phyloP scores from a whole-genome alignment of 192 early-diverging fungal species.

The Haplosporangium gracile region DNA sequence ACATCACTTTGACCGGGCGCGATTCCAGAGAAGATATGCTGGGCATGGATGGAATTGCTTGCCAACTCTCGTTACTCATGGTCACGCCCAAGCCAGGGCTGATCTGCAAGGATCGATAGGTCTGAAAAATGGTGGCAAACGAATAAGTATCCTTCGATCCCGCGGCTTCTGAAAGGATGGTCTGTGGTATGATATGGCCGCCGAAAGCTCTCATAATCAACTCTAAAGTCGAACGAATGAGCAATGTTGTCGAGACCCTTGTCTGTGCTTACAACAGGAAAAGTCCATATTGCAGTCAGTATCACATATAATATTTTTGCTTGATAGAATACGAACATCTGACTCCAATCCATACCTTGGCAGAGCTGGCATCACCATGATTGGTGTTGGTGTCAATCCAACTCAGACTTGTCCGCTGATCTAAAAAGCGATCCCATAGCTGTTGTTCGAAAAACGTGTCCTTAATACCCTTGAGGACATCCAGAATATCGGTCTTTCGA shows the following conservation, averaged over 20 bases:
- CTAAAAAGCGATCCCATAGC: slow-evolving; percentile 51
- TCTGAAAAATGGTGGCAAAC: slow-evolving; percentile 35
- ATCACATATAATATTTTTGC: background rate
- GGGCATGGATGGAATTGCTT: slow-evolving; percentile 26
- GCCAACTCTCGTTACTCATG: slow-evolving; percentile 41
- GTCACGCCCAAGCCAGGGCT: slow-evolving; percentile 39
- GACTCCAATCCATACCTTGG: slow-evolving; percentile 2
- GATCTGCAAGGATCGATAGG: slow-evolving; percentile 39
- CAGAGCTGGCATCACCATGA: background rate
- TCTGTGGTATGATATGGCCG: slow-evolving; percentile 48
- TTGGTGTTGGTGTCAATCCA: slow-evolving; percentile 42
- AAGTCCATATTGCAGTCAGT: background rate
- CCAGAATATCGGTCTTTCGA: slow-evolving; percentile 27
- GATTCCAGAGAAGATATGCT: background rate
- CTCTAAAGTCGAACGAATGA: slow-evolving; percentile 36
- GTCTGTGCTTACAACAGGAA: slow-evolving; percentile 13
- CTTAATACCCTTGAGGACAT: slow-evolving; percentile 34
- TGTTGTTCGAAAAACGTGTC: slow-evolving; percentile 36
- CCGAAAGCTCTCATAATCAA: slow-evolving; percentile 48
- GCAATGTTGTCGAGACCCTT: slow-evolving; percentile 19
- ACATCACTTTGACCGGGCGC: slow-evolving; percentile 12
- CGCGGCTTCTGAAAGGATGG: slow-evolving; percentile 2
- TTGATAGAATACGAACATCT: background rate
- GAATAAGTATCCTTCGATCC: slow-evolving; percentile 20
- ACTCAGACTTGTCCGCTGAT: slow-evolving; percentile 38